Conservation (phyloP, 768 basidiomycete species). For the Termitomyces titanicus region DNA sequence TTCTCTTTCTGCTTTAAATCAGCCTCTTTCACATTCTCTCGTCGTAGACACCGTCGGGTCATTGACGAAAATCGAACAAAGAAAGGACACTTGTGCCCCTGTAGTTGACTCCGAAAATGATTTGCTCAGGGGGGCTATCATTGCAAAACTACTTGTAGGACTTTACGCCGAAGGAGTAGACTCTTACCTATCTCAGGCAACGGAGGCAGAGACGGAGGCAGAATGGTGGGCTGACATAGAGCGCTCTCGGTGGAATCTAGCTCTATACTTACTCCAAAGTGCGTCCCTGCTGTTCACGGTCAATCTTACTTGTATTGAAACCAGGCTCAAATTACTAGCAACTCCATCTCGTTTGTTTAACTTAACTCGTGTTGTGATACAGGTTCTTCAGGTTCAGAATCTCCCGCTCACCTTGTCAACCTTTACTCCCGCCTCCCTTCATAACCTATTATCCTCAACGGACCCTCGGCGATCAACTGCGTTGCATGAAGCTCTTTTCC, state of each 20-base stretch:
- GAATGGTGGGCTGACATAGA: constrained; percentile 83
- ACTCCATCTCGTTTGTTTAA: constrained; percentile 39
- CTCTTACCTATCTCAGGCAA: constrained; percentile 60
- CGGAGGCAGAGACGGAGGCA: constrained; percentile 68
- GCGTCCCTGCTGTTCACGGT: constrained; percentile 22
- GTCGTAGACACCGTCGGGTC: constrained; percentile 23
- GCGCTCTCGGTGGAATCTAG: constrained; percentile 51
- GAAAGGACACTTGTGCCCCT: not conserved
- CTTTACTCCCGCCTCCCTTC: constrained; percentile 46
- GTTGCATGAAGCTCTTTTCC: constrained; percentile 62
- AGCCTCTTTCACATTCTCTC: constrained; percentile 17
- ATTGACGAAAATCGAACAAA: constrained; percentile 25
- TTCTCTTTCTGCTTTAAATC: constrained; percentile 35
- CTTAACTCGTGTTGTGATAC: constrained; percentile 35
- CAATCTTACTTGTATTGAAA: not conserved
- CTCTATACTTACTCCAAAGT: constrained; percentile 80
- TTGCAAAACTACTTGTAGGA: constrained; percentile 47
- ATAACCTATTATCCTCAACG: constrained; percentile 43
- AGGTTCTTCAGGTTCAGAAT: constrained; percentile 37
- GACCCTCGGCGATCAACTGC: constrained; percentile 43
- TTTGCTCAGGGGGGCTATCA: constrained; percentile 38
- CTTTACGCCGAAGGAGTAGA: constrained; percentile 68
- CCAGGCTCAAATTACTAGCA: constrained; percentile 28
- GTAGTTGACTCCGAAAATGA: constrained; percentile 29
- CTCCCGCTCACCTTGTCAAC: constrained; percentile 43